These are phyloP conservation scores for Diplocarpon mali DNA, from an alignment of 2,329 filamentous ascomycete genomes.

Conservation along the genomic window DNA sequence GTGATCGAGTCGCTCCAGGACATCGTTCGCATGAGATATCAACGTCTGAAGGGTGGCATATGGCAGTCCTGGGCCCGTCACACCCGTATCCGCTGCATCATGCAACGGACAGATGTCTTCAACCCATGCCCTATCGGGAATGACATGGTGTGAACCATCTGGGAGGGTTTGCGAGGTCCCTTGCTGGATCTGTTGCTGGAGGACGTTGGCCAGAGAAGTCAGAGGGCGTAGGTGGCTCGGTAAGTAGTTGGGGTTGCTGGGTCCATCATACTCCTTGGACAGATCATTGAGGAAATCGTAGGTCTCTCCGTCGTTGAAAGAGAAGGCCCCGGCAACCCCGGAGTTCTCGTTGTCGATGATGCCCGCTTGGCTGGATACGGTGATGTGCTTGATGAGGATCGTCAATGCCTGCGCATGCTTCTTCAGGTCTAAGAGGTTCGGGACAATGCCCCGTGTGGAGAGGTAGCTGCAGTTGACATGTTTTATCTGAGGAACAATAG, in stretches of 20 bases:
- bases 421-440: slow-evolving; percentile 46
- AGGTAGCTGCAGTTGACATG: slow-evolving; percentile 48
- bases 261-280: slow-evolving; percentile 34
- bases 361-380: slow-evolving; percentile 28
- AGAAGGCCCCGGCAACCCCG: background rate
- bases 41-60: slow-evolving; percentile 29
- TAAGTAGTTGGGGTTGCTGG: slow-evolving; percentile 22
- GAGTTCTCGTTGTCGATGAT: slow-evolving; percentile 20
- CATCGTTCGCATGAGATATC: slow-evolving; percentile 46
- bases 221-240: slow-evolving; percentile 21
- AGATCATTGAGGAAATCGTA: slow-evolving; percentile 48
- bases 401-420: slow-evolving; percentile 48
- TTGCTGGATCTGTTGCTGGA: slow-evolving; percentile 6
- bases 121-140: background rate
- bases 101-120: slow-evolving; percentile 23
- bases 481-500: slow-evolving; percentile 12
- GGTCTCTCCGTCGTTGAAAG: slow-evolving; percentile 35
- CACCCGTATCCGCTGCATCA: slow-evolving; percentile 1
- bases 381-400: slow-evolving; percentile 39
- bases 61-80: slow-evolving; percentile 13
- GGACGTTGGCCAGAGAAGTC: slow-evolving; percentile 18
- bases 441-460: slow-evolving; percentile 39
- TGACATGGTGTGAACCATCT: background rate
- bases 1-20: slow-evolving; percentile 48
- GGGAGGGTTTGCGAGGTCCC: background rate